Conservation (phyloP, 2,329 filamentous ascomycete species). For the Fusarium subtropicale region DNA sequence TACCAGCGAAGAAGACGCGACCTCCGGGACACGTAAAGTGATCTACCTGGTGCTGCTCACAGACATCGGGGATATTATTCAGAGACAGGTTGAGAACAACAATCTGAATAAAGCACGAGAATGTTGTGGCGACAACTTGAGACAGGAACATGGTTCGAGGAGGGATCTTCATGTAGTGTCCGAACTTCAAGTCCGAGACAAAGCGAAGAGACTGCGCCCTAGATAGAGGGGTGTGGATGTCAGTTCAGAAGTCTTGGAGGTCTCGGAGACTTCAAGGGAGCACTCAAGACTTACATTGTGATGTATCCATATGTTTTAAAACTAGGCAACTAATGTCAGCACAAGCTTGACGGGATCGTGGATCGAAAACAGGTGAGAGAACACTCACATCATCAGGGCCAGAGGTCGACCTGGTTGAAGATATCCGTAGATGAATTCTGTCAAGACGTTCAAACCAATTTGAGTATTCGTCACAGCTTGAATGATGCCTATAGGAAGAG, state of each 20-base stretch:
- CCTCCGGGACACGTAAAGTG: conserved; percentile 74
- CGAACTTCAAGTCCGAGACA: conserved; percentile 74
- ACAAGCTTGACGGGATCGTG: no score
- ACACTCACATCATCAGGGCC: conserved; percentile 75
- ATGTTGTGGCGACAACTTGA: conserved; percentile 73
- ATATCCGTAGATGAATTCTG: conserved; percentile 80
- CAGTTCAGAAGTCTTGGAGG: background rate
- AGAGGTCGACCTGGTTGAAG: conserved; percentile 78
- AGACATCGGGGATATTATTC: conserved; percentile 71
- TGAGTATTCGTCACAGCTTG: conserved; percentile 77
- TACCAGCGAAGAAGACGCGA: conserved; percentile 72
- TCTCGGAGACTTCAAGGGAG: background rate
- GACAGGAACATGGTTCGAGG: conserved; percentile 74
- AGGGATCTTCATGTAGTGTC: conserved; percentile 79
- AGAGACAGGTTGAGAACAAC: conserved; percentile 72
- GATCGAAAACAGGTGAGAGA: background rate
- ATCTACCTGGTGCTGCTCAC: conserved; percentile 66
- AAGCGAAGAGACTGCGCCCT: conserved; percentile 72
- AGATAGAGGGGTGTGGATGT: conserved; percentile 24
- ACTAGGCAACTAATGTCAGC: conserved; percentile 48
- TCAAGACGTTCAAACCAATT: conserved; percentile 79
- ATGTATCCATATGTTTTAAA: conserved; percentile 74
- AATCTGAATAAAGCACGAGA: conserved; percentile 75
- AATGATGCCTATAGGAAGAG: conserved; percentile 76
- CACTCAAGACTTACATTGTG: conserved; percentile 59